Conservation (phyloP, 768 basidiomycete genomes). For the Termitomyces sp. region DNA sequence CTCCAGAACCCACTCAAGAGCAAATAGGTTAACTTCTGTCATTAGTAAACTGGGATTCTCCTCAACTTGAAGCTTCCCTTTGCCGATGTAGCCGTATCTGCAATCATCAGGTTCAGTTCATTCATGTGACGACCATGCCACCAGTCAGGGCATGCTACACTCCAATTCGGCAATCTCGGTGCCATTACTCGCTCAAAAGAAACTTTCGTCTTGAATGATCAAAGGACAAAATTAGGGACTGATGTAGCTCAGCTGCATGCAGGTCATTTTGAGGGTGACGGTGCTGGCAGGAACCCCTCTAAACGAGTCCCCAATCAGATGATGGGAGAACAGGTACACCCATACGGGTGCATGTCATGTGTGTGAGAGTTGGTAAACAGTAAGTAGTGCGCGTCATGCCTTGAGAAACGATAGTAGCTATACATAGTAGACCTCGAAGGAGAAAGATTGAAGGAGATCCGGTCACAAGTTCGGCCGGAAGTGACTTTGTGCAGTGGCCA, state of each 20-base stretch:
- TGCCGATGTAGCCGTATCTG: not conserved
- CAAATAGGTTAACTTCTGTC: not conserved
- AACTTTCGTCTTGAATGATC: not conserved
- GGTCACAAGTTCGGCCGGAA: not conserved
- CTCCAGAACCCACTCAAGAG: not conserved
- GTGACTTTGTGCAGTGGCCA: not conserved
- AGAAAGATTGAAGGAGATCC: slow-evolving; percentile 9
- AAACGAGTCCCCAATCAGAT: slow-evolving; percentile 5
- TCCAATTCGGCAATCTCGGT: not conserved
- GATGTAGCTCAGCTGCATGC: not conserved
- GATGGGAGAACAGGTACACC: not conserved
- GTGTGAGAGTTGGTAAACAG: slow-evolving; percentile 6
- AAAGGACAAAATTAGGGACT: not conserved
- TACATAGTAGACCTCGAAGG: slow-evolving; percentile 6
- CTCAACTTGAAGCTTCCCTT: not conserved
- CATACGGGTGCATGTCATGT: slow-evolving; percentile 7
- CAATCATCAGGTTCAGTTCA: not conserved
- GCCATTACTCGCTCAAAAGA: slow-evolving; percentile 2
- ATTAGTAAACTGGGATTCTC: not conserved
- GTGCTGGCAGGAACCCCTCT: not conserved
- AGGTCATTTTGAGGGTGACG: not conserved
- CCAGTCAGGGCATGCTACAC: not conserved
- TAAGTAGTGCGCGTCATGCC: not conserved
- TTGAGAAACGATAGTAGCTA: not conserved
- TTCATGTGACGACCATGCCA: slow-evolving; percentile 5